phyloP scores from a whole-genome alignment of 495 filamentous ascomycete species.

The Trichoderma reesei region DNA sequence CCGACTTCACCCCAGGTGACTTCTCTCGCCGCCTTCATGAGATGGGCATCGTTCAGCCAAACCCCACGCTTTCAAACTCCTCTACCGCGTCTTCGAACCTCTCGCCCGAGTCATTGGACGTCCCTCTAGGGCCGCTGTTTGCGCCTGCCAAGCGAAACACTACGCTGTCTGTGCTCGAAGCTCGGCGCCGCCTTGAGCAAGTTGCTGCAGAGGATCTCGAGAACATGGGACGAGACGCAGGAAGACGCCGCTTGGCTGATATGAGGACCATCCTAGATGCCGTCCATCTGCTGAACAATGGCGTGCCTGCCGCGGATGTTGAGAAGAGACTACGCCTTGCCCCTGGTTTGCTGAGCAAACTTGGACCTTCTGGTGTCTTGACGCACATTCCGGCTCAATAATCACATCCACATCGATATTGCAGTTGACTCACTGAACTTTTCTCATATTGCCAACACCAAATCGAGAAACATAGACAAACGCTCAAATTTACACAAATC shows the following conservation, averaged over 20 bases:
- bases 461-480: background rate
- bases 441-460: conserved; percentile 4
- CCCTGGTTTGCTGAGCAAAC: conserved; percentile 28
- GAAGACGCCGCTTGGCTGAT: conserved; percentile 30
- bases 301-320: conserved; percentile 22
- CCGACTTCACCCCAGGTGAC: conserved; percentile 20
- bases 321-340: conserved; percentile 29
- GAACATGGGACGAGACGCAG: conserved; percentile 17
- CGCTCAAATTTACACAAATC: background rate
- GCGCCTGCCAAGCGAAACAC: conserved; percentile 24
- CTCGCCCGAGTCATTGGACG: conserved; percentile 13
- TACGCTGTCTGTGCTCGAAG: conserved; percentile 33
- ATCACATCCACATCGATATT: background rate
- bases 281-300: conserved; percentile 25
- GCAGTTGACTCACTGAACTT: background rate
- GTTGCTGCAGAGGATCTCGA: conserved; percentile 30
- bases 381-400: conserved; percentile 6
- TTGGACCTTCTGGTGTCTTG: conserved; percentile 27
- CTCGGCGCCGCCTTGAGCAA: conserved; percentile 27
- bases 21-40: conserved; percentile 33
- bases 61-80: conserved; percentile 35
- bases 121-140: conserved; percentile 16
- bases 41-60: conserved; percentile 39
- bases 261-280: conserved; percentile 27
- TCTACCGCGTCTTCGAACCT: conserved; percentile 26